Base-by-base conservation (phyloP, 306 rosid genomes). In the Cucumis melo region DNA sequence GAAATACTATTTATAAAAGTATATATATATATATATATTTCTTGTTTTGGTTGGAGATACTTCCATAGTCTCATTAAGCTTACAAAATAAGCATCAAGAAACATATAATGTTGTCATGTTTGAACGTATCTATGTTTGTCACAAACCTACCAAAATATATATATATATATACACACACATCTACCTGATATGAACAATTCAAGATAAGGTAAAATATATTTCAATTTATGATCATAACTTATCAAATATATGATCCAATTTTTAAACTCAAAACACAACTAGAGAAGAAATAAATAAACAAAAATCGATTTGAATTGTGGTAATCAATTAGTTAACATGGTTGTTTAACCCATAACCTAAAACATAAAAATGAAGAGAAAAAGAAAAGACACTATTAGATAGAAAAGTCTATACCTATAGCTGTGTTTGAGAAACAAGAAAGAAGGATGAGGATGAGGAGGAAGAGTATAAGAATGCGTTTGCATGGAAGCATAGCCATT, bases 401-500 rank as follows among this genome's bases (percentile, higher is more conserved):
- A 1, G 19, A 51, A 11, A 54, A 73, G n/a, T 54, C 2, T 36
- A 27, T 27, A 74, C 78, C 78, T 0, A 14, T 36, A 34, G 66
- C 1, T 5, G n/a, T n/a, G 66, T 19, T 56, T 12, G 53, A 74
- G 53, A 74, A 55, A 56, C 66, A 74, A 15, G 38, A 56, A 20
- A 74, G 62, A n/a, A 74, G 4, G 5, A 74, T 24, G 51, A 74
- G 7, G 13, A 64, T 0, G 73, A 65, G 29, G 29, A 56, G 0
- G 65, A 74, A 0, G 66, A 74, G 11, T 32, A 0, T 32, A 5
- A 44, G 7, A 15, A 70, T 6, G 12, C 66, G 66, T 21, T 56
- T 74, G 66, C 66, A 32, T 54, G 77, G 62, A 51, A 72, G 42
- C 44, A 73, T 15, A 29, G 66, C 78, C 78, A 74, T 74, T 74